Evolutionary conservation across 73 alveolate species (phyloP), one percentile per base, ranked within the genome.

Genomic region (Uronychia binucleata): DNA sequence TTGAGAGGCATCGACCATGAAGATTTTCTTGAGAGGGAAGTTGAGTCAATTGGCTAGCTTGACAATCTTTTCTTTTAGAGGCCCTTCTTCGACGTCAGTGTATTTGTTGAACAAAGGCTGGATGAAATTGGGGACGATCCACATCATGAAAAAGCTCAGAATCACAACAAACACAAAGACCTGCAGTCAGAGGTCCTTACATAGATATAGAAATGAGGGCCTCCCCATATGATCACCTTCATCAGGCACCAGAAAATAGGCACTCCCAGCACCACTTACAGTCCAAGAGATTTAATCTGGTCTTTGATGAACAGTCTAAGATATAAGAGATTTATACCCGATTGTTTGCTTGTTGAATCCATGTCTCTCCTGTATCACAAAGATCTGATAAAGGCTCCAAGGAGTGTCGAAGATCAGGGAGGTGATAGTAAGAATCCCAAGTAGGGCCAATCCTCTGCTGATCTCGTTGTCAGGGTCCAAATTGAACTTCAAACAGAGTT

Each of bases 41-140:
- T 96, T 81, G 35, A 92, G 91, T 84, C 93, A 94, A 76, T 81
- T 75, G 0, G 99, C 98, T 30, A 96, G 91, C 75, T 90, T 95
- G 46, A 90, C 87, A 30, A 97, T 96, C 28, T 93, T 84, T 14
- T 84, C 81, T 81, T 89, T 93, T 29, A 97, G 93, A 77, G 85
- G 96, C 0, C 97, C 96, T 57, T 93, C 96, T 87, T 94, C 98
- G 57, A 97, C 77, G 75, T 96, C 99, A 74, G 94, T 92, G 85
- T 94, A 97, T 81, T 88, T 96, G 81, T 97, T 95, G 90, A 94
- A 96, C 14, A 95, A 84, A 0, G 99, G 99, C 80, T 88, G 93
- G 26, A 97, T 97, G 85, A 84, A 93, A 90, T 97, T 95, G 1
- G 99, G 99, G 87, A 86, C 88, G 14, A 95, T 86, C 84, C 94